Conservation (phyloP, 2,329 filamentous ascomycete genomes). For the Dactylellina haptotyla region DNA sequence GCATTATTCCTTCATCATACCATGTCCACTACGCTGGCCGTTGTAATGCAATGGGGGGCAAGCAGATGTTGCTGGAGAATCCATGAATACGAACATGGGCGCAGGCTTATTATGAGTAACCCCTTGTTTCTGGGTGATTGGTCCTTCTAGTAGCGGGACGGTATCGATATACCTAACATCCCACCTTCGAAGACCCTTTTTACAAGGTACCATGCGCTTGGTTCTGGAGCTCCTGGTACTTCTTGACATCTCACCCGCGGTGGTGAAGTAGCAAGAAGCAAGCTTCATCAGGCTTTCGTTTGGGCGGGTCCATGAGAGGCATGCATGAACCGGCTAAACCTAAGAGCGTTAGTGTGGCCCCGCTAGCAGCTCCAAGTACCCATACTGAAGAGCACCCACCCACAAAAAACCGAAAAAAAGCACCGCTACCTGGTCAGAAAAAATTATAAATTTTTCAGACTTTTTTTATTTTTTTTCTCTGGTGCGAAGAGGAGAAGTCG, state of each 20-base stretch:
- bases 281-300: constrained; percentile 49
- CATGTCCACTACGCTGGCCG: constrained; percentile 9
- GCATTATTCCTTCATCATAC: background rate
- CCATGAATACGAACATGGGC: constrained; percentile 28
- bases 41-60: constrained; percentile 4
- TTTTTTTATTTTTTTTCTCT: constrained; percentile 16
- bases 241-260: background rate
- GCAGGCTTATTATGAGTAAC: background rate
- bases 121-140: constrained; percentile 43
- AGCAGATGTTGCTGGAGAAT: constrained; percentile 33
- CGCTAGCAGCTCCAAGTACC: constrained; percentile 26
- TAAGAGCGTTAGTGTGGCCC: constrained; percentile 34
- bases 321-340: constrained; percentile 52
- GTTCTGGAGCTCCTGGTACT: constrained; percentile 51
- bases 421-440: constrained; percentile 39
- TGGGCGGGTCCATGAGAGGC: constrained; percentile 49
- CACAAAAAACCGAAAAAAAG: constrained; percentile 38
- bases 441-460: constrained; percentile 24
- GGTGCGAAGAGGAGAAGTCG: constrained; percentile 16
- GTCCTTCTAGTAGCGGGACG: constrained; percentile 32
- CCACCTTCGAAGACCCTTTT: constrained; percentile 49
- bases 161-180: constrained; percentile 54
- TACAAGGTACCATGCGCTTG: constrained; percentile 33
- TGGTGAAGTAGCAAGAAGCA: constrained; percentile 28
- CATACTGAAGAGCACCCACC: constrained; percentile 26